Evolutionary conservation across 192 early-diverging fungal genomes (phyloP).

Genomic region (Coemansia sp.): DNA sequence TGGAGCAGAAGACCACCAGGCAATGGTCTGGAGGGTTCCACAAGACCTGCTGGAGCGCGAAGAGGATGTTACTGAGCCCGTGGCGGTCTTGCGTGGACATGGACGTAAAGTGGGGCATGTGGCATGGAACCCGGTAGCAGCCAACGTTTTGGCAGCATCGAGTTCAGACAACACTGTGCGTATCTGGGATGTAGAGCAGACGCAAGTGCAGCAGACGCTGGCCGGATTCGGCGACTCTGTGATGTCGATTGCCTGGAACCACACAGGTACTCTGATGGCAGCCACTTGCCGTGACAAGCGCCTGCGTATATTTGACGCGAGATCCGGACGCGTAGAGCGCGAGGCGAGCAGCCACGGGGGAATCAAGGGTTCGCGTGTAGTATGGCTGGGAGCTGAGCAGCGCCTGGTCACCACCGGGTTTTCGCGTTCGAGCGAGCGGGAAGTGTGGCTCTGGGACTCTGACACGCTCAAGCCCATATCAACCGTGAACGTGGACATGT

Average conservation of each 20-base stretch:
- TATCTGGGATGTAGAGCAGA: slow-evolving; percentile 94
- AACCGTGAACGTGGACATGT: slow-evolving; percentile 79
- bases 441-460: slow-evolving; percentile 88
- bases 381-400: slow-evolving; percentile 78
- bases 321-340: slow-evolving; percentile 74
- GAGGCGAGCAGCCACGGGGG: slow-evolving; percentile 88
- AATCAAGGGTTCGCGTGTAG: slow-evolving; percentile 93
- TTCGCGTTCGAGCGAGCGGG: slow-evolving; percentile 88
- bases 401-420: slow-evolving; percentile 93
- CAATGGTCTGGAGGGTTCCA: slow-evolving; percentile 95
- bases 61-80: slow-evolving; percentile 74
- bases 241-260: slow-evolving; percentile 88
- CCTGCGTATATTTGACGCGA: slow-evolving; percentile 89
- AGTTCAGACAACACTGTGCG: slow-evolving; percentile 84
- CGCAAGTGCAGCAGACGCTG: slow-evolving; percentile 70
- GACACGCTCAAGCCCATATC: slow-evolving; percentile 65
- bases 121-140: slow-evolving; percentile 92
- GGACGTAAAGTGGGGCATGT: slow-evolving; percentile 97
- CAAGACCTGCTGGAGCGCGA: slow-evolving; percentile 66
- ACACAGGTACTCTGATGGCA: slow-evolving; percentile 77
- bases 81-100: slow-evolving; percentile 79
- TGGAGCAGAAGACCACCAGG: slow-evolving; percentile 77
- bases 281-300: slow-evolving; percentile 97
- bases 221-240: slow-evolving; percentile 87
- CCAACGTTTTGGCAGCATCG: slow-evolving; percentile 86